Percentiles rank a stretch among this genome's conserved stretches.
Conservation (phyloP, 163 green algal genomes). For the Coccomyxa subellipsoidea region DNA sequence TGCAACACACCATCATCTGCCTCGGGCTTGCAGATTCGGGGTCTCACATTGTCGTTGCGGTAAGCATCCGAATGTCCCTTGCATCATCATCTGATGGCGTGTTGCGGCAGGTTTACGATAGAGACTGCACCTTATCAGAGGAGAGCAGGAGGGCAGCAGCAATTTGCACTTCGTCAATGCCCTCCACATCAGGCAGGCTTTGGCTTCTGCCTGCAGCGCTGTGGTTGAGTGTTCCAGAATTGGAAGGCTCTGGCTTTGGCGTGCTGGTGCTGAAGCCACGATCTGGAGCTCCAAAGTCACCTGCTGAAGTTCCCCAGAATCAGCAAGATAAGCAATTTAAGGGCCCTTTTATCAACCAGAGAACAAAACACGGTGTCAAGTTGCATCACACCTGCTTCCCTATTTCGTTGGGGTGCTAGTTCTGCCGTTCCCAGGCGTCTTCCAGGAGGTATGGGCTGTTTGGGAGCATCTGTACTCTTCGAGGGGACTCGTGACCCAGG, state of each 20-base stretch:
- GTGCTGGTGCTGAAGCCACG: neutral
- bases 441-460: neutral
- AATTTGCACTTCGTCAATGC: neutral
- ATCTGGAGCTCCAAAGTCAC: neutral
- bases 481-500: neutral
- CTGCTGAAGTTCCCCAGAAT: neutral
- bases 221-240: neutral
- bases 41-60: too few species aligned
- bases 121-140: neutral
- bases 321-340: too few species aligned
- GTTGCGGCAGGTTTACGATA: too few species aligned
- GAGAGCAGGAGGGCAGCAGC: neutral
- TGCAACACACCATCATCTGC: neutral
- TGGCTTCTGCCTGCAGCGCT: neutral
- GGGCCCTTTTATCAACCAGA: too few species aligned
- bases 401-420: neutral
- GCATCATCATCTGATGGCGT: neutral
- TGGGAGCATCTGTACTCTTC: neutral
- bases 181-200: neutral
- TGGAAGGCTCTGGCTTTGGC: too few species aligned
- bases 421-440: neutral
- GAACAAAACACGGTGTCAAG: too few species aligned
- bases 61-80: neutral
- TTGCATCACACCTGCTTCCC: neutral
- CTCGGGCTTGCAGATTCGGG: too few species aligned